Evolutionary conservation across 345 rosid species (phyloP), one percentile per base, ranked within the genome.

Genomic region (Melastoma malabathricum): DNA sequence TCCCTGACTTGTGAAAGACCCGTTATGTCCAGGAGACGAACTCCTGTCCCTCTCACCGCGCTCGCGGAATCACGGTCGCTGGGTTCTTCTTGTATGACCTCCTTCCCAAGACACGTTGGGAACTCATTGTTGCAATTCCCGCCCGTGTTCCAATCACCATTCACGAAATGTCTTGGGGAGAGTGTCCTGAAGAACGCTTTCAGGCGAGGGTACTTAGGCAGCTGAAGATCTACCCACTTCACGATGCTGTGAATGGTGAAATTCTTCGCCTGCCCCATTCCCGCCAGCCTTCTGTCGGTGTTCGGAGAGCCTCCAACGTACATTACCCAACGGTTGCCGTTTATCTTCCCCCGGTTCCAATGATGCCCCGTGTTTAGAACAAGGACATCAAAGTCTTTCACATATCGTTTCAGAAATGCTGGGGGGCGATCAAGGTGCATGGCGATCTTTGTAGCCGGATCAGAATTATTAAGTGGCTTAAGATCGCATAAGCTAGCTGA

Each of bases 381-480:
- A 46, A 79, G 50, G 15, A 75, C 73, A 51, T 75, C 68, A 15
- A 79, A 62, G 7, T 18, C 23, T 19, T 56, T 48, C 13, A 79
- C 53, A 61, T 43, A 63, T 34, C 53, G 43, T 52, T 51, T 60
- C 59, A 73, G 44, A 68, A 79, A 79, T 31, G 68, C 52, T 39
- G 79, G 81, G 46, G 76, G 69, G 3, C 71, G 77, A 39, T 79
- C 85, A 51, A 79, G 69, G 67, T 79, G 85, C 81, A 79, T 75
- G 15, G 81, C 79, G 44, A 58, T 54, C 43, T 66, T 59, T 13
- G 73, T 51, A 17, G 61, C 39, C 3, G 70, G 69, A 46, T 68
- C 59, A 6, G 60, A 58, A 19, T 9, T 48, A 44, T 73, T 51
- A 20, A 75, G 52, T 1, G 81, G 79, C 58, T 70, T 64, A 1